Conservation (phyloP, 768 basidiomycete species). For the Sarcomyxa edulis region DNA sequence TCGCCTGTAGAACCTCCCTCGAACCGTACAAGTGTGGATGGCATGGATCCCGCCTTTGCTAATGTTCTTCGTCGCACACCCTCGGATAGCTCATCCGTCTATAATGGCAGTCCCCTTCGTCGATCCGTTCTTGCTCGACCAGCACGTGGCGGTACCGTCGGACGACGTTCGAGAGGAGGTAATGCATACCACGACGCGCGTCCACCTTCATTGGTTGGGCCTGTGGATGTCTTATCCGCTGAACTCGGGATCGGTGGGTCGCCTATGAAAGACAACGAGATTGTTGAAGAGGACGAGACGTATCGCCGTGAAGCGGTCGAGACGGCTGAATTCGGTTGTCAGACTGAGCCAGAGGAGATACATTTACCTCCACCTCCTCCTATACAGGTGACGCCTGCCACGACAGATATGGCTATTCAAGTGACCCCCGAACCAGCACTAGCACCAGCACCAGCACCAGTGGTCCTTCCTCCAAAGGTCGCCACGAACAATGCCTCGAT, state of each 20-base stretch:
- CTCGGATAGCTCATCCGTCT: constrained; percentile 36
- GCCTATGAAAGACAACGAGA: constrained; percentile 31
- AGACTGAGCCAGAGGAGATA: constrained; percentile 48
- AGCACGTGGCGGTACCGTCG: constrained; percentile 41
- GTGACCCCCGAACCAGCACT: constrained; percentile 22
- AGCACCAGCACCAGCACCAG: constrained; percentile 15
- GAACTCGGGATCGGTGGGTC: constrained; percentile 52
- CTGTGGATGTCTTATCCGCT: constrained; percentile 66
- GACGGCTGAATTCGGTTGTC: constrained; percentile 59
- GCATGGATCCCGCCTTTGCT: constrained; percentile 85
- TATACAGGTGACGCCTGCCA: constrained; percentile 15
- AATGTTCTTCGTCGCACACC: constrained; percentile 64
- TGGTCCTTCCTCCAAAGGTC: constrained; percentile 8
- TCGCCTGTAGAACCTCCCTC: constrained; percentile 36
- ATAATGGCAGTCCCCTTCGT: constrained; percentile 55
- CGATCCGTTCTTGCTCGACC: constrained; percentile 49
- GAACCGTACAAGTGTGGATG: constrained; percentile 71
- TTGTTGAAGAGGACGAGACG: constrained; percentile 29
- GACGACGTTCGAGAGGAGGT: constrained; percentile 58
- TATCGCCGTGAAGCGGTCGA: too few relatives aligned
- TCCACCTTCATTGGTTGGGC: constrained; percentile 65
- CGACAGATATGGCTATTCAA: constrained; percentile 36
- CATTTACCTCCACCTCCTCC: constrained; percentile 19
- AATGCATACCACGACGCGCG: constrained; percentile 66
- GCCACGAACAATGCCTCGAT: constrained; percentile 31